A percentile compares a stretch with the other conserved stretches of the same genome.
These are phyloP conservation scores for Aegilops tauschii DNA, from an alignment of 176 grass and related monocot species.

Conservation along the genomic window DNA sequence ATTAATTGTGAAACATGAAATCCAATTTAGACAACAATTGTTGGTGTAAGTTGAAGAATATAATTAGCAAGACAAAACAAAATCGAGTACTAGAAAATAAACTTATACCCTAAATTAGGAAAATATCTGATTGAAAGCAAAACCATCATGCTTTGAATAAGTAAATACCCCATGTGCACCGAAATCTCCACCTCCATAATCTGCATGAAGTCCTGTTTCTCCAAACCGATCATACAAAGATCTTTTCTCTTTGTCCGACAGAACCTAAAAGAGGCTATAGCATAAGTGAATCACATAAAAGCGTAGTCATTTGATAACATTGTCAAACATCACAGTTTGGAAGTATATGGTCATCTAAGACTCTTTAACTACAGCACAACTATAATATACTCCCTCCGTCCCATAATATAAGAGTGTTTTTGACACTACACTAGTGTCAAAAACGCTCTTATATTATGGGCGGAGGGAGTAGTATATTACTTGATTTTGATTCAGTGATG, in stretches of 20 bases:
- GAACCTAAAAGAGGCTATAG: constrained; percentile 48
- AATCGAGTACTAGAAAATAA: not conserved
- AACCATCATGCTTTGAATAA: constrained; percentile 2
- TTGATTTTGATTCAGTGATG: not conserved
- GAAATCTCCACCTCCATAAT: constrained; percentile 44
- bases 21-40: not conserved
- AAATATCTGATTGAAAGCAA: not conserved
- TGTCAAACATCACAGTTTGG: not conserved
- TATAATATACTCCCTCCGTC: not conserved
- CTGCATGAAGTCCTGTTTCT: constrained; percentile 50
- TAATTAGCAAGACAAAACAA: constrained; percentile 1
- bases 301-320: constrained; percentile 13
- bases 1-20: not conserved
- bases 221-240: constrained; percentile 79
- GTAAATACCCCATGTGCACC: constrained; percentile 51
- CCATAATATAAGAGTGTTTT: no score
- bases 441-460: no score
- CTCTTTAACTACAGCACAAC: not conserved
- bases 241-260: constrained; percentile 89
- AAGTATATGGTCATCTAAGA: not conserved
- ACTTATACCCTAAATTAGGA: not conserved
- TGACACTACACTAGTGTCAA: no score
- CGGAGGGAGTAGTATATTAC: not conserved
- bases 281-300: constrained; percentile 18
- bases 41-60: not conserved